phyloP scores from a whole-genome alignment of 306 rosid species.

The Prunus kanzakura region DNA sequence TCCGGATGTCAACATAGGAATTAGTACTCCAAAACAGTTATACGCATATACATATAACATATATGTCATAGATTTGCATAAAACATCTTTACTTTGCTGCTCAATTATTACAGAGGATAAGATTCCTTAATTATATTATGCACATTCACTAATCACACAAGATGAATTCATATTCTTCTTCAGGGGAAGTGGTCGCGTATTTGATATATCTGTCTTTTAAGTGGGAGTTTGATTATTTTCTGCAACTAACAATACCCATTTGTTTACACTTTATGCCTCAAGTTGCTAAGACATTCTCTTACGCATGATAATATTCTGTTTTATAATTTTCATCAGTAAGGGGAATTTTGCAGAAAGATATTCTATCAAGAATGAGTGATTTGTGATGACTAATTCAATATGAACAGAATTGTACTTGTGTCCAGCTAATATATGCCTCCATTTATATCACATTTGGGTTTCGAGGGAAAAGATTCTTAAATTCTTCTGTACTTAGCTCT shows the following conservation, averaged over 20 bases:
- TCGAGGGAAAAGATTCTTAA: constrained; percentile 10
- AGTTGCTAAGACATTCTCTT: constrained; percentile 39
- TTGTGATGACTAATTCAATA: not conserved
- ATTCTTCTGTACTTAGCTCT: not conserved
- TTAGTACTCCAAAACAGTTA: no score
- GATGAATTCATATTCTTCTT: constrained; percentile 8
- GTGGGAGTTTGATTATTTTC: constrained; percentile 19
- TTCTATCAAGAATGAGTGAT: constrained; percentile 11
- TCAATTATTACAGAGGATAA: constrained; percentile 34
- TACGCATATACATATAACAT: no score
- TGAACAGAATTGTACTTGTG: not conserved
- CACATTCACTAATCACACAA: constrained; percentile 14
- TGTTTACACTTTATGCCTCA: constrained; percentile 23
- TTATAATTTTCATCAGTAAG: not conserved
- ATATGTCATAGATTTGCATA: not conserved
- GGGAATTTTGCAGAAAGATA: constrained; percentile 23
- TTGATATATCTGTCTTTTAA: constrained; percentile 15
- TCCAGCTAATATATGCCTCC: not conserved
- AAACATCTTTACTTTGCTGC: constrained; percentile 8
- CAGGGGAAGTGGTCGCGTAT: constrained; percentile 21
- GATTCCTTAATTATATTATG: constrained; percentile 41
- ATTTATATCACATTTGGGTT: constrained; percentile 5
- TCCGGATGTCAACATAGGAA: no score
- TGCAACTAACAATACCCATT: constrained; percentile 27
- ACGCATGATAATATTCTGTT: constrained; percentile 8